Evolutionary conservation across 164 flowering plant genomes (phyloP), one percentile per base, ranked within the genome.

Genomic region (Annona squamosa): DNA sequence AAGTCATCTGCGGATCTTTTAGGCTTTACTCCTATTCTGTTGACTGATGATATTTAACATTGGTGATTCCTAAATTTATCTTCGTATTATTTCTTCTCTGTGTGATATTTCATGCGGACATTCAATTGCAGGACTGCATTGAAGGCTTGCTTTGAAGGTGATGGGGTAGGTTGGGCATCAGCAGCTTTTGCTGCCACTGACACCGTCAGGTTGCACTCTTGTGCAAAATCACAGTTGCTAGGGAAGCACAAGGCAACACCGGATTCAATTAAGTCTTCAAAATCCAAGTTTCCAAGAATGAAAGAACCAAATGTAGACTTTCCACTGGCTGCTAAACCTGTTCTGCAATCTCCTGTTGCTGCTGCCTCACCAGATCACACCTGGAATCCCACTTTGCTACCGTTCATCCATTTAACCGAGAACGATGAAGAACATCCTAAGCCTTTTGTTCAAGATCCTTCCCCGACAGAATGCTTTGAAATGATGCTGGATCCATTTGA

Each of bases 201-300:
- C 52, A 71, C 75, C 6, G 26, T 76, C n/a, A 87, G 79, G 78
- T 77, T 83, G 57, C 85, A 87, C 42, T 65, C 83, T 26, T 71
- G 79, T 9, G 64, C 81, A 2, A 91, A 89, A 74, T 67, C 81
- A 63, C 88, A 79, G 65, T 68, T 77, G 17, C 46, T 79, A 74
- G 96, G 96, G 46, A 93, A 93, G 79, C 93, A 90, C 78, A 94
- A 89, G 81, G 84, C 84, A 16, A n/a, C 79, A 5, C 75, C 86
- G 16, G 98, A 94, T 9, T 75, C 85, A 4, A 17, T n/a, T 18
- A 91, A 76, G 78, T 79, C 85, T 48, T 72, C 92, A 41, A 90
- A 86, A 77, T 81, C 88, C 7, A 91, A 89, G 80, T 52, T 69
- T 46, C 71, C 16, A 48, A 87, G 77, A 79, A 77, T 71, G n/a